phyloP scores from a whole-genome alignment of 2,329 filamentous ascomycete species.

The Beauveria asiatica region DNA sequence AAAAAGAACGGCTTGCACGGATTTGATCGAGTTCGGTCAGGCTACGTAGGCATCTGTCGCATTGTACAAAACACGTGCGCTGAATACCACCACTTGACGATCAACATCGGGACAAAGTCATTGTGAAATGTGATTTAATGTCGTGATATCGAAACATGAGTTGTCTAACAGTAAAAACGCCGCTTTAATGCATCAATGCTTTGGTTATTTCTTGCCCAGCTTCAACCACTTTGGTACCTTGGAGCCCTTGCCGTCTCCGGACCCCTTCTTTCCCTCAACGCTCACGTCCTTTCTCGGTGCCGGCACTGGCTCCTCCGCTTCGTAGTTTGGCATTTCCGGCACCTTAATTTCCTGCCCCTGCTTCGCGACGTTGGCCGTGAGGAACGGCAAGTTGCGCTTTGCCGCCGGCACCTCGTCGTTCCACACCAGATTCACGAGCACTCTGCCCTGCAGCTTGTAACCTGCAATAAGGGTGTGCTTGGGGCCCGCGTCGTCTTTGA shows the following conservation, averaged over 20 bases:
- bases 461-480: constrained; percentile 58
- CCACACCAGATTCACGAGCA: constrained; percentile 73
- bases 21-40: constrained; percentile 7
- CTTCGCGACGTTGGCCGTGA: constrained; percentile 49
- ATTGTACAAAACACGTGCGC: constrained; percentile 8
- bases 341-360: constrained; percentile 61
- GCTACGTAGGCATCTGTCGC: constrained; percentile 4
- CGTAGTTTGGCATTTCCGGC: constrained; percentile 41
- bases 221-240: constrained; percentile 64
- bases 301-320: constrained; percentile 28
- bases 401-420: constrained; percentile 50
- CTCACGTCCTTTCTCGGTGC: constrained; percentile 18
- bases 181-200: neutral
- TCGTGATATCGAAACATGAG: neutral
- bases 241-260: constrained; percentile 31
- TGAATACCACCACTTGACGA: constrained; percentile 11
- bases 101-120: neutral
- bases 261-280: constrained; percentile 24
- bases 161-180: neutral
- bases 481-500: constrained; percentile 37
- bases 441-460: constrained; percentile 60
- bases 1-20: constrained; percentile 6
- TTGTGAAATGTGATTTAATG: neutral
- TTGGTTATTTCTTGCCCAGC: constrained; percentile 58
- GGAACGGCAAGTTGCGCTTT: constrained; percentile 46